Base-by-base conservation (phyloP, 2,329 filamentous ascomycete genomes). In the Phaeoacremonium minimum region DNA sequence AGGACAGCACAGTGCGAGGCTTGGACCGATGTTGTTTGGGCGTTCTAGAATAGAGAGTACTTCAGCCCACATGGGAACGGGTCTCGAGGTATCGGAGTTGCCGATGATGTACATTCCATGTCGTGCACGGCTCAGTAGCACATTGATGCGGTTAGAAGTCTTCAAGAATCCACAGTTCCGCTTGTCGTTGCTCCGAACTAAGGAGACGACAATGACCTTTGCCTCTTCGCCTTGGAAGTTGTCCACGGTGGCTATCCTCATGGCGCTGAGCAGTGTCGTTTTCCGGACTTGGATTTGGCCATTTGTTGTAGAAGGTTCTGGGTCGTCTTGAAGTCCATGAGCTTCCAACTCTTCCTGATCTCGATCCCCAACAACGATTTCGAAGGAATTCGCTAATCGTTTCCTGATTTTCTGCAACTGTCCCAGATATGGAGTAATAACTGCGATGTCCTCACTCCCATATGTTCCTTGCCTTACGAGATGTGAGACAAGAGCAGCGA, bases 211-310 rank as follows among this genome's bases (percentile, higher is more conserved):
- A 1, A 90, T 66, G 7, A 90, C 63, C 35, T 85, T 81, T 2
- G 78, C 80, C 48, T 90, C 84, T 50, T 90, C 84, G 0, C 85
- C 85, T 47, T 90, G 83, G 37, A 87, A 89, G 44, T 88, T 89
- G 52, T 87, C 82, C 0, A 87, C 73, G 0, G 81, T 87, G 0
- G 82, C 80, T 0, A 83, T 55, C 5, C 75, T 61, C 4, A 84
- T 53, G 2, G 61, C 63, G 16, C 73, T 60, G 0, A 70, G 49
- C 0, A 80, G 58, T 0, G 59, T 66, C 5, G 59, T 64, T 49
- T 69, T 73, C 30, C 42, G 29, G 1, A 45, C 18, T 2, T 8
- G 18, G 6, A 19, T 33, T 15, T 16, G n/a, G 9, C 7, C 7
- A 6, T 7, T 26, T 32, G 1, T 20, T 30, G 20, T 1, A 3